Conservation (phyloP, 345 rosid genomes). For the Eucalyptus grandis region DNA sequence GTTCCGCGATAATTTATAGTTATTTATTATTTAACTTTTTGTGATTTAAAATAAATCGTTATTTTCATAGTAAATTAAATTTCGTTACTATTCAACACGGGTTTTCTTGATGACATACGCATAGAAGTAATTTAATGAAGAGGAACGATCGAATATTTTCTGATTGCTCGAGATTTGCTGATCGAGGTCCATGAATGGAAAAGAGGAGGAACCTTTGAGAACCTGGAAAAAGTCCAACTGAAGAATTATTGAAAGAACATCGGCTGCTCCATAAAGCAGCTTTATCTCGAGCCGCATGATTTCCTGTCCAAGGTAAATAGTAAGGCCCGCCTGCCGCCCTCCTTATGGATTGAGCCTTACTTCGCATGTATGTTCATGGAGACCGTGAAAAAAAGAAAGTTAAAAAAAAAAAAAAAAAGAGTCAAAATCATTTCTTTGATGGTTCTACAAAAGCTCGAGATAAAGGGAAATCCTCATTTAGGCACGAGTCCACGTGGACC, state of each 20-base stretch:
- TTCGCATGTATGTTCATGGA: background rate
- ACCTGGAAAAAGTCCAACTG: background rate
- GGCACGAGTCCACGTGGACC: background rate
- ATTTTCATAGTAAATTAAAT: too few relatives aligned
- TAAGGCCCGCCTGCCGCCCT: background rate
- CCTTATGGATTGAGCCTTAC: background rate
- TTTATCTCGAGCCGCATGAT: background rate
- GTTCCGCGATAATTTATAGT: rapidly evolving
- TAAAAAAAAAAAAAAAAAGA: background rate
- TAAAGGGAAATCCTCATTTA: background rate
- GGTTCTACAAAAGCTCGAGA: background rate
- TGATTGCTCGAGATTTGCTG: background rate
- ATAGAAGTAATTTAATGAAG: background rate
- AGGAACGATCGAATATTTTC: background rate
- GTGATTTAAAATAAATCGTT: rapidly evolving
- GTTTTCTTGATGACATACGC: background rate
- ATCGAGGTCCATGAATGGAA: background rate
- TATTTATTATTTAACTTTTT: too few relatives aligned
- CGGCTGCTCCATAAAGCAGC: background rate
- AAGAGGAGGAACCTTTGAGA: background rate
- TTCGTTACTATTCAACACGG: rapidly evolving
- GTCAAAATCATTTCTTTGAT: background rate
- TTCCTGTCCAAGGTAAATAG: background rate
- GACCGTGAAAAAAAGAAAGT: background rate
- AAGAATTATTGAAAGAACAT: background rate